Evolutionary conservation across 192 early-diverging fungal species (phyloP).

Genomic region (Dissophora ornata): DNA sequence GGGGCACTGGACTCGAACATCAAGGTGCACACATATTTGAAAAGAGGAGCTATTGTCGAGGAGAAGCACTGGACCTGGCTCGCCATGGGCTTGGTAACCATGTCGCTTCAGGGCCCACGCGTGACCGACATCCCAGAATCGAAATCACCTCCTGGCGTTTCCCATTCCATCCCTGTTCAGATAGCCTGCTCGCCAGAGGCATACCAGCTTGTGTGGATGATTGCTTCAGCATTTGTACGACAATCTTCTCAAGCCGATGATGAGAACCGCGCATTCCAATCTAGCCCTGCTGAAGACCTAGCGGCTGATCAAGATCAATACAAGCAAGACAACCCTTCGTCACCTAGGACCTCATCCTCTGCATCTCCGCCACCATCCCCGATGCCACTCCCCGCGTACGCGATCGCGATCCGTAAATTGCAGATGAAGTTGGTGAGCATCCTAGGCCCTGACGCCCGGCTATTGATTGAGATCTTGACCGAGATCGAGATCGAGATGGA

Average conservation of each 20-base stretch:
- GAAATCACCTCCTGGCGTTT: background rate
- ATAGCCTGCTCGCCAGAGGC: slow-evolving; percentile 48
- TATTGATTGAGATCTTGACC: slow-evolving; percentile 30
- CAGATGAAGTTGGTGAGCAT: background rate
- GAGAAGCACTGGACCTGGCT: slow-evolving; percentile 48
- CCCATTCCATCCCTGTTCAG: slow-evolving; percentile 9
- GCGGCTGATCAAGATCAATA: too few species aligned
- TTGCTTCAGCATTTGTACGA: slow-evolving; percentile 14
- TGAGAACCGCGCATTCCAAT: too few species aligned
- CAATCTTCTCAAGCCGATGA: background rate
- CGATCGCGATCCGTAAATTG: background rate
- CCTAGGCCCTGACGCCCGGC: slow-evolving; percentile 16
- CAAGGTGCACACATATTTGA: slow-evolving; percentile 12
- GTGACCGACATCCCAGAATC: slow-evolving; percentile 4
- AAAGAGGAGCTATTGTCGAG: slow-evolving; percentile 13
- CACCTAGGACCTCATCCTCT: background rate
- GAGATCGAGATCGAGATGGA: slow-evolving; percentile 35
- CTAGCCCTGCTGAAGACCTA: too few species aligned
- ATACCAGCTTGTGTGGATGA: slow-evolving; percentile 50
- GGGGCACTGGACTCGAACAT: slow-evolving; percentile 12
- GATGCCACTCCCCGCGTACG: slow-evolving; percentile 3
- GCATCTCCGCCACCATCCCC: slow-evolving; percentile 10
- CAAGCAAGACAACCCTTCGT: background rate
- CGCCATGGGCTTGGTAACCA: slow-evolving; percentile 40
- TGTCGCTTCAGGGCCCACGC: slow-evolving; percentile 8